Conservation (phyloP, 1,284 basidiomycete species). For the Xerocomus cyaneibrunnescens region DNA sequence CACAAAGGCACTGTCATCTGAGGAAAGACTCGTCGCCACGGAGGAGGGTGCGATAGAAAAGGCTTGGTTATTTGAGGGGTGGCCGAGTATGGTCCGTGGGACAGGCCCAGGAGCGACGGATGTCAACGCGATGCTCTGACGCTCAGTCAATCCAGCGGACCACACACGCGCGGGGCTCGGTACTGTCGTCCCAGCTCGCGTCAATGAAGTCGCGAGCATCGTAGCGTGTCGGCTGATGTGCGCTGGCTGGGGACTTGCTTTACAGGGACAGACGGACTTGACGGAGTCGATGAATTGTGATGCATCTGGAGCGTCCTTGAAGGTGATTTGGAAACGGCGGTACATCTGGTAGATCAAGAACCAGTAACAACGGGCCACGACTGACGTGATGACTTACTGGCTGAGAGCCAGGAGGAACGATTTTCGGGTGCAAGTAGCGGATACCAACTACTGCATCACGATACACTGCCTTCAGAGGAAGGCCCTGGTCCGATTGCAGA, state of each 20-base stretch:
- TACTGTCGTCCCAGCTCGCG: conserved; percentile 20
- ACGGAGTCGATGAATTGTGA: conserved; percentile 60
- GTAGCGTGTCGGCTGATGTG: conserved; percentile 22
- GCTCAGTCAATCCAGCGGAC: neutral
- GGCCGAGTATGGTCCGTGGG: neutral
- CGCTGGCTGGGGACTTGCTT: conserved; percentile 41
- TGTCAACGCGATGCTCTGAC: conserved; percentile 6
- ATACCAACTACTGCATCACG: conserved; percentile 69
- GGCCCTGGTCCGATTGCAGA: conserved; percentile 41
- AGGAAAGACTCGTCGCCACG: conserved; percentile 17
- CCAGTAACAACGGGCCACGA: neutral
- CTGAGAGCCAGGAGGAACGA: conserved; percentile 34
- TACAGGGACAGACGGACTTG: conserved; percentile 69
- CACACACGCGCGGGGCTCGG: neutral
- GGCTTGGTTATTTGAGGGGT: neutral
- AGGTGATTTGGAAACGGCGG: conserved; percentile 73
- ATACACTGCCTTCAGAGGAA: conserved; percentile 75
- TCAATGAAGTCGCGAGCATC: conserved; percentile 16
- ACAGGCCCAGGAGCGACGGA: neutral
- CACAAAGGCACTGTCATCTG: conserved; percentile 31
- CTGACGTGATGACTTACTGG: conserved; percentile 38
- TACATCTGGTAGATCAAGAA: conserved; percentile 45
- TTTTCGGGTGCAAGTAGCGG: conserved; percentile 60
- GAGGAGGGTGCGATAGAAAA: conserved; percentile 13
- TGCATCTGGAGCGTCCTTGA: conserved; percentile 48